These are phyloP conservation scores for Wallemia ichthyophaga DNA, from an alignment of 1,284 basidiomycete species.

Conservation along the genomic window DNA sequence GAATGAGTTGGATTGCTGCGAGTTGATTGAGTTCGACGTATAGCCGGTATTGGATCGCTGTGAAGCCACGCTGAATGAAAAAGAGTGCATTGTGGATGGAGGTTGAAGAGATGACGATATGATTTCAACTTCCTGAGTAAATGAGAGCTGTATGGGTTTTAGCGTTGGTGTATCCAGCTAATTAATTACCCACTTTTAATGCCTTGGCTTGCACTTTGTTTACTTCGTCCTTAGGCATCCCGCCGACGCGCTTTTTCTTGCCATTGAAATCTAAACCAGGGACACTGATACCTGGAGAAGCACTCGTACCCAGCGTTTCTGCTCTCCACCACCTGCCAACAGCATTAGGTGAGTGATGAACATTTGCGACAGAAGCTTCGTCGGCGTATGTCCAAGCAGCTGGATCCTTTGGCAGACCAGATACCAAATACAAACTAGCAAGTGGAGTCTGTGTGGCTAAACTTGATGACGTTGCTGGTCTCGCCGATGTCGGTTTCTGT, in stretches of 20 bases:
- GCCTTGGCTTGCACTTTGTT: conserved; percentile 66
- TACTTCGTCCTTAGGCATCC: conserved; percentile 43
- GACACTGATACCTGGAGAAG: conserved; percentile 38
- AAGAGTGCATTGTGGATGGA: conserved; percentile 67
- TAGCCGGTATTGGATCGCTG: background rate
- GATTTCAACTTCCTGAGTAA: conserved; percentile 75
- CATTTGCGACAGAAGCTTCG: conserved; percentile 48
- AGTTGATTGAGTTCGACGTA: background rate
- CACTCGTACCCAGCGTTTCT: conserved; percentile 64
- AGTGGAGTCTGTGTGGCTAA: conserved; percentile 8
- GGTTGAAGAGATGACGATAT: conserved; percentile 71
- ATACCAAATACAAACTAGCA: conserved; percentile 20
- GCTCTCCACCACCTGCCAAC: conserved; percentile 80
- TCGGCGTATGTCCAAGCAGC: conserved; percentile 61
- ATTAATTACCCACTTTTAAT: conserved; percentile 33
- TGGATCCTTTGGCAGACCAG: conserved; percentile 20
- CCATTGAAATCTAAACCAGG: conserved; percentile 23
- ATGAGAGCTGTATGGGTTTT: conserved; percentile 29
- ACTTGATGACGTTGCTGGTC: background rate
- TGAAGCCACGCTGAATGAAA: conserved; percentile 30
- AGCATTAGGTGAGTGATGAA: conserved; percentile 59
- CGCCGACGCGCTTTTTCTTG: conserved; percentile 25
- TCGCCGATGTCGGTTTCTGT: background rate
- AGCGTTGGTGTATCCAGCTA: conserved; percentile 2
- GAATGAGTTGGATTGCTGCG: background rate